Base-by-base conservation (phyloP, 345 rosid genomes). In the Aquilaria malaccensis region DNA sequence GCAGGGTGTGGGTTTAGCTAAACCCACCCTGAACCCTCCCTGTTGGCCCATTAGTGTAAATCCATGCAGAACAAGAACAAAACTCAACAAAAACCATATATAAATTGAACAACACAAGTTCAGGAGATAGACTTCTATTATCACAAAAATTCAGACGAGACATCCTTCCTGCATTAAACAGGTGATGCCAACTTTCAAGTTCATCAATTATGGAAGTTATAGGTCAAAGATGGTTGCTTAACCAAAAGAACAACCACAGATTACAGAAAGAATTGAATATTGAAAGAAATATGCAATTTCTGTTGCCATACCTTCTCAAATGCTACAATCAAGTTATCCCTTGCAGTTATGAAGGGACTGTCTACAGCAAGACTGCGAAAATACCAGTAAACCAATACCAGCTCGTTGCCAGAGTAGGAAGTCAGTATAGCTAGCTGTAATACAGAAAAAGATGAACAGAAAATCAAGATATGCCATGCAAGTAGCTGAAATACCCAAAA, bases 281-380 rank as follows among this genome's bases (percentile, higher is more conserved):
- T 22, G 22, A 22, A 22, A 22, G 22, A 22, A 22, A 50, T 4
- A 37, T 37, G 43, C 43, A 37, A 37, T 4, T 9, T 37, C 7
- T 37, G 43, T 37, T 5, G 7, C 43, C 43, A 37, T 37, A 83
- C 88, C 88, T 83, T 83, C 62, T 83, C 89, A 67, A 84, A 84
- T 61, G 86, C 85, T 58, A 84, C 86, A 60, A 81, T 81, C 79
- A 84, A 73, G 67, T 84, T 84, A 72, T 84, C 89, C 68, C 89
- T 79, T 48, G 89, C 89, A 49, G 89, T 84, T 29, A 80, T 45
- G 58, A 80, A 84, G 29, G 89, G 89, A 70, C 58, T 81, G 13
- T 84, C 89, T 68, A 77, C 89, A 12, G 89, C 84, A 73, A 84
- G 60, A 74, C 89, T 84, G 67, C 89, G 81, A 50, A 84, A 84